Base-by-base conservation (phyloP, 257 asterid species). In the Solanum okadae region DNA sequence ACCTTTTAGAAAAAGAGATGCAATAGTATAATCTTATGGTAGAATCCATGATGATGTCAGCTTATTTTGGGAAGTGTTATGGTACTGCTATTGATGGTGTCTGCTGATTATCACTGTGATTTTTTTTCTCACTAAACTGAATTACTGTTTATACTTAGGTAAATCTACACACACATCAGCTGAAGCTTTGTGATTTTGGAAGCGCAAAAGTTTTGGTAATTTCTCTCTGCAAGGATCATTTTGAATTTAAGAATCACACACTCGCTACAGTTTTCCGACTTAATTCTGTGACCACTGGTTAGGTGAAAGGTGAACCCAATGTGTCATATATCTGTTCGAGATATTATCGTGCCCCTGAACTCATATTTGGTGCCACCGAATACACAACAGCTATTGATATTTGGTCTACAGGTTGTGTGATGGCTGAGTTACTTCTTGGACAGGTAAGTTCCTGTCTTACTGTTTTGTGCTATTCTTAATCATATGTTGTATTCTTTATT, bases 321-420 rank as follows among this genome's bases (percentile, higher is more conserved):
- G 98, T 96, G 65, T 96, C 99, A 85, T 96, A 96, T 87, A 96
- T 96, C 85, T 96, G 99, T 90, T 96, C 99, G 52, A 93, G 99
- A 94, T 96, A 96, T 90, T 96, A 96, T 89, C 99, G 99, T 72
- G 99, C 99, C 87, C 99, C 99, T 88, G 99, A 96, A 93, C 99
- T 96, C 91, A 95, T 96, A 90, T 96, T 96, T 87, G 99, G 99
- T 90, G 99, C 99, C 90, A 96, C 98, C 86, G 99, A 96, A 90
- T 96, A 96, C 91, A 96, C 99, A 87, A 93, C 99, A 87, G 98
- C 99, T 81, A 95, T 95, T 86, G 99, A 96, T 90, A 93, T 96
- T 92, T 96, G 99, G 99, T 96, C 99, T 63, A 92, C 97, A 84
- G 99, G 99, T 86, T 96, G 99, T 90, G 99, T 96, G 89, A 94